Evolutionary conservation across 1,284 basidiomycete genomes (phyloP).

Genomic region (Sporisorium iseilematis-ciliati): DNA sequence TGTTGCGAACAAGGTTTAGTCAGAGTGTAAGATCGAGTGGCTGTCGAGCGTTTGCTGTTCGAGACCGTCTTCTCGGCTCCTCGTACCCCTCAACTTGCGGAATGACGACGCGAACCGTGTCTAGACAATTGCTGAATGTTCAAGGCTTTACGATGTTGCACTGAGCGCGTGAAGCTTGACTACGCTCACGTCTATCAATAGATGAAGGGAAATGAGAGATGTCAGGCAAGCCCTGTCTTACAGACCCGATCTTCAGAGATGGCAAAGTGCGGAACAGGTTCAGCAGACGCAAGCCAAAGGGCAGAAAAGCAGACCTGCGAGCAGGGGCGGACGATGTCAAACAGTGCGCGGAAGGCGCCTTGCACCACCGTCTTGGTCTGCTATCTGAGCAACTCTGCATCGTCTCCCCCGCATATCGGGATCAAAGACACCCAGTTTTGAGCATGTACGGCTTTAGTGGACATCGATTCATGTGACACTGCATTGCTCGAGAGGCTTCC

Average conservation of each 20-base stretch:
- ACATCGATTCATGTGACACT: slow-evolving; percentile 1
- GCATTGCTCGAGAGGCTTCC: background rate
- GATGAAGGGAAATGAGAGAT: background rate
- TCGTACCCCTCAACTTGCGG: background rate
- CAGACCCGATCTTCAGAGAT: background rate
- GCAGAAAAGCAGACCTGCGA: background rate
- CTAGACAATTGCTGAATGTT: too few relatives aligned
- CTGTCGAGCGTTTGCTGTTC: background rate
- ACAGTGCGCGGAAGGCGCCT: slow-evolving; percentile 6
- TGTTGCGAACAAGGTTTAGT: background rate
- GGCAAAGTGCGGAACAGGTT: background rate
- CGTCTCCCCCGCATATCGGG: slow-evolving; percentile 10
- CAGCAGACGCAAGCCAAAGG: background rate
- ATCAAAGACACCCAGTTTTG: slow-evolving; percentile 16
- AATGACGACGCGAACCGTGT: background rate
- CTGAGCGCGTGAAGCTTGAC: too few relatives aligned
- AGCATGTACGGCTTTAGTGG: slow-evolving; percentile 25
- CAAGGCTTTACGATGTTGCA: too few relatives aligned
- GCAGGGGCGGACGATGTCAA: background rate
- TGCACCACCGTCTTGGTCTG: background rate
- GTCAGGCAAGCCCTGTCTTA: background rate
- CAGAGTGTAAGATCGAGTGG: slow-evolving; percentile 9
- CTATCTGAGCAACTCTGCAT: slow-evolving; percentile 4
- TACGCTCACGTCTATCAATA: background rate
- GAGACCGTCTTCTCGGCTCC: background rate